Base-by-base conservation (phyloP, 1,284 basidiomycete genomes). In the Cryptococcus depauperatus region DNA sequence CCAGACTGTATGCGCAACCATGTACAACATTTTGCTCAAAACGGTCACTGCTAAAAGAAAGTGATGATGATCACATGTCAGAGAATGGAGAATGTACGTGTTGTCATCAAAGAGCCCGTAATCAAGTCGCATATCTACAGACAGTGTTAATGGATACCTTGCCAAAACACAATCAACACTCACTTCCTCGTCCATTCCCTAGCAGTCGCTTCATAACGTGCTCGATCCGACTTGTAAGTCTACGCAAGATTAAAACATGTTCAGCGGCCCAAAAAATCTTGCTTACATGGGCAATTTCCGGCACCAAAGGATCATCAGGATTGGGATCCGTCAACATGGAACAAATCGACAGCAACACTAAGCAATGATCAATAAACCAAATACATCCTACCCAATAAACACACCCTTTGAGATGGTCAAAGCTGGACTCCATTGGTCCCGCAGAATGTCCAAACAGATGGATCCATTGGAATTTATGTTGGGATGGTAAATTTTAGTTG, bases 131-230 rank as follows among this genome's bases (percentile, higher is more conserved):
- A 41, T 52, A 52, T 52, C 50, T 52, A 35, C 16, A 35, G 19
- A 34, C 16, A 14, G 27, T 13, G 37, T 38, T 32, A 43, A 34
- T 19, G 29, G 7, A 25, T 33, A 8, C 29, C 18, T 16, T 22
- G 28, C 14, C 19, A 19, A 3, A 6, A 25, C 8, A n/a, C 13
- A 25, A 25, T 9, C 18, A 19, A 1, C n/a, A 47, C 66, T 61
- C 54, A 93, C 89, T 93, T 93, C 80, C 89, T 82, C 70, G 90
- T 91, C 90, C 90, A 95, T 77, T 95, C 91, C 75, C 89, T 79
- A 35, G 91, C 91, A 25, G 88, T 95, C 53, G 87, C 84, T 73
- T 95, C 91, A 70, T 95, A 95, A 63, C 88, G 81, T 56, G 85
- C 75, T 61, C 88, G 82, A 72, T 95, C 89, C 38, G 86, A 92